A percentile compares a stretch with the other conserved stretches of the same genome.
Conservation (phyloP, 225 moss, liverwort and hornwort species). For the Sphagnum contortum region DNA sequence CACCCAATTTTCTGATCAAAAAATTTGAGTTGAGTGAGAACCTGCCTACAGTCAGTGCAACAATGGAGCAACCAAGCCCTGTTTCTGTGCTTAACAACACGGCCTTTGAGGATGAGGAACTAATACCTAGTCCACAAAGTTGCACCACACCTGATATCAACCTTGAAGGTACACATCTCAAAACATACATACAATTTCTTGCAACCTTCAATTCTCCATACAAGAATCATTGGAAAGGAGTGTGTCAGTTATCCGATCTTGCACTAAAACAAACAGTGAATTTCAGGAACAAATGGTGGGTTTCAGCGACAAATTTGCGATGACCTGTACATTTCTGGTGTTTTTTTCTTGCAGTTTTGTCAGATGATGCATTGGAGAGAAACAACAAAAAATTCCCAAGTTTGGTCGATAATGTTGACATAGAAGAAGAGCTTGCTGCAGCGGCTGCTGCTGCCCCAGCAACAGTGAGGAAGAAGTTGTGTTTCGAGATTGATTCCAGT, state of each 20-base stretch:
- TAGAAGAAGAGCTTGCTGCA: too few relatives aligned
- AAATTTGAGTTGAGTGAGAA: constrained; percentile 22
- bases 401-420: too few relatives aligned
- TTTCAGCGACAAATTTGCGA: neutral
- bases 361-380: constrained; percentile 5
- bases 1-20: constrained; percentile 26
- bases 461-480: constrained; percentile 14
- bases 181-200: too few relatives aligned
- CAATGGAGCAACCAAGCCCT: constrained; percentile 47
- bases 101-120: constrained; percentile 50
- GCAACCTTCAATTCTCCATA: too few relatives aligned
- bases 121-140: constrained; percentile 27
- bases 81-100: constrained; percentile 50
- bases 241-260: neutral
- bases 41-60: constrained; percentile 16
- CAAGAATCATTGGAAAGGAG: too few relatives aligned
- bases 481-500: neutral
- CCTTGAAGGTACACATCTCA: constrained; percentile 8
- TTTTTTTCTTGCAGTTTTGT: constrained; percentile 1
- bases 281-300: too few relatives aligned
- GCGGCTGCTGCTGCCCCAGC: too few relatives aligned
- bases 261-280: neutral
- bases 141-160: constrained; percentile 4
- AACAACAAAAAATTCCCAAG: neutral
- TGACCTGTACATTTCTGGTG: neutral